Evolutionary conservation across 1,284 basidiomycete species (phyloP).

Genomic region (Erythrobasidium hasegawianum): DNA sequence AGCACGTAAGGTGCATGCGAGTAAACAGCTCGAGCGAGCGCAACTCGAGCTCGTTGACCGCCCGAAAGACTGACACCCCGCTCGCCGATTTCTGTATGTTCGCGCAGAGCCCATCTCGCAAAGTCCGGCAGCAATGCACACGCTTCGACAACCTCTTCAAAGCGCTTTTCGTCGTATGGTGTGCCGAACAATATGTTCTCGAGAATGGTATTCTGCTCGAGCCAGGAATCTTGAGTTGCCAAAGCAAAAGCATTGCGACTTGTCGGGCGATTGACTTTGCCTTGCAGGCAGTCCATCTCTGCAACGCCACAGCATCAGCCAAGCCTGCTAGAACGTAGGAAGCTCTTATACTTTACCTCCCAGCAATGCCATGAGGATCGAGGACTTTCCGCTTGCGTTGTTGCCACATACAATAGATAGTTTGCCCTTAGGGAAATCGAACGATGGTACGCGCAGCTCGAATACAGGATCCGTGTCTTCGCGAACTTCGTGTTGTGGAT

Average conservation of each 20-base stretch:
- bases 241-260: constrained; percentile 12
- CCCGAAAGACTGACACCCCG: constrained; percentile 58
- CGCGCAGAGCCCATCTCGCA: constrained; percentile 84
- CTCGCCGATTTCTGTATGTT: constrained; percentile 55
- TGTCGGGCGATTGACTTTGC: constrained; percentile 14
- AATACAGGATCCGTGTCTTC: constrained; percentile 13
- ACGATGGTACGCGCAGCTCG: constrained; percentile 3
- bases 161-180: constrained; percentile 71
- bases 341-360: constrained; percentile 11
- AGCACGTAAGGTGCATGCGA: constrained; percentile 80
- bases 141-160: constrained; percentile 67
- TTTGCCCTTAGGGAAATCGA: constrained; percentile 17
- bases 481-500: constrained; percentile 30
- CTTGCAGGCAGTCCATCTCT: constrained; percentile 78
- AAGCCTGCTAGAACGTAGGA: constrained; percentile 78
- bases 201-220: constrained; percentile 62
- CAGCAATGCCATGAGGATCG: constrained; percentile 26
- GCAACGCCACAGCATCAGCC: constrained; percentile 76
- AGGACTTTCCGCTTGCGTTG: constrained; percentile 30
- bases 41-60: constrained; percentile 25
- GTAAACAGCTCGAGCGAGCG: constrained; percentile 83
- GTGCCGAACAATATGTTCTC: constrained; percentile 83
- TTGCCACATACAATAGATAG: constrained; percentile 21
- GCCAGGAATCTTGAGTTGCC: constrained; percentile 59
- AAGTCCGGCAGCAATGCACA: constrained; percentile 78